These are phyloP conservation scores for Cladophialophora yegresii DNA, from an alignment of 2,329 filamentous ascomycete genomes.

Conservation along the genomic window DNA sequence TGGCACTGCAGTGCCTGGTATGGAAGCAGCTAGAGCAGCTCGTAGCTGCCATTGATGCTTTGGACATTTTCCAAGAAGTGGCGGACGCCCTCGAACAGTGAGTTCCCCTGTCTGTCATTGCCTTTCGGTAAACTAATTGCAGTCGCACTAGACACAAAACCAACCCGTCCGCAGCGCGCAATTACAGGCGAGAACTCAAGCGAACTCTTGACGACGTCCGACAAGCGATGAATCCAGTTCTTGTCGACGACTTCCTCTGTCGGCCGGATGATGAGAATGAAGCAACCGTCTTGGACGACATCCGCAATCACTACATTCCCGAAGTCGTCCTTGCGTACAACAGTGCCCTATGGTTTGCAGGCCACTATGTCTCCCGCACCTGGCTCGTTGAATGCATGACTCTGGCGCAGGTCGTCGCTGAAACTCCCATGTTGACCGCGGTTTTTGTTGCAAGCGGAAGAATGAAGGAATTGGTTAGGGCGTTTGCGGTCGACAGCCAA, in stretches of 20 bases:
- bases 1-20: constrained; percentile 60
- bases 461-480: constrained; percentile 74
- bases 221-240: constrained; percentile 61
- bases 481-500: constrained; percentile 75
- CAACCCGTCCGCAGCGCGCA: constrained; percentile 46
- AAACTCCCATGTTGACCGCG: constrained; percentile 65
- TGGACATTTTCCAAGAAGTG: constrained; percentile 66
- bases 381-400: constrained; percentile 84
- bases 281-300: constrained; percentile 61
- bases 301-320: constrained; percentile 79
- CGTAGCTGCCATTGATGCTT: constrained; percentile 64
- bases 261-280: constrained; percentile 52
- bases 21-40: constrained; percentile 71
- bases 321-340: constrained; percentile 84
- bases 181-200: constrained; percentile 59
- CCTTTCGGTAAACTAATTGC: constrained; percentile 17
- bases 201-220: constrained; percentile 58
- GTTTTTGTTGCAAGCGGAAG: constrained; percentile 66
- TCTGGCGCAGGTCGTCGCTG: constrained; percentile 74
- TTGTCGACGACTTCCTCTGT: constrained; percentile 64
- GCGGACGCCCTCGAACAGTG: constrained; percentile 51
- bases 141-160: constrained; percentile 30
- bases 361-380: constrained; percentile 71
- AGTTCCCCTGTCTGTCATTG: constrained; percentile 30
- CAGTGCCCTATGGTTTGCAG: constrained; percentile 75